Conservation (phyloP, 768 basidiomycete species). For the Serpula lacrymans region DNA sequence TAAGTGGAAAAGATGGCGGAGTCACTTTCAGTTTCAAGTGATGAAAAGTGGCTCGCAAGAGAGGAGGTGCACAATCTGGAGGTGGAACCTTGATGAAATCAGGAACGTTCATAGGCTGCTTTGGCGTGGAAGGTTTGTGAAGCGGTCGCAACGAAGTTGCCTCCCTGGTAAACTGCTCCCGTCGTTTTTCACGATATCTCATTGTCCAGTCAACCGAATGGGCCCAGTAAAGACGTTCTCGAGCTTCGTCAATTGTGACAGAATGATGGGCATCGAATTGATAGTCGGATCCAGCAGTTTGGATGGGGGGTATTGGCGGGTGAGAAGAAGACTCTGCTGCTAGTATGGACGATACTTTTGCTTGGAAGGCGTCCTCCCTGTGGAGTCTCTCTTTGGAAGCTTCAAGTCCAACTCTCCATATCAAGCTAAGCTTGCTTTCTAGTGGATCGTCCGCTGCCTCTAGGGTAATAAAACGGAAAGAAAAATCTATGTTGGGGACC, state of each 20-base stretch:
- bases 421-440: constrained; percentile 71
- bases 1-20: constrained; percentile 55
- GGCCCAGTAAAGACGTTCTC: constrained; percentile 59
- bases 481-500: constrained; percentile 60
- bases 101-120: constrained; percentile 31
- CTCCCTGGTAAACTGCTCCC: constrained; percentile 49
- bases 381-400: constrained; percentile 69
- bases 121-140: constrained; percentile 32
- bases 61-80: constrained; percentile 47
- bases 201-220: constrained; percentile 74
- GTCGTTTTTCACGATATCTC: constrained; percentile 44
- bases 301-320: constrained; percentile 15
- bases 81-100: constrained; percentile 42
- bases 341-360: constrained; percentile 69
- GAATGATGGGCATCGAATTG: constrained; percentile 63
- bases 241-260: constrained; percentile 69
- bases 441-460: constrained; percentile 86
- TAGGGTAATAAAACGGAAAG: constrained; percentile 57
- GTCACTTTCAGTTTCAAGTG: constrained; percentile 55
- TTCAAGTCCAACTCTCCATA: constrained; percentile 67
- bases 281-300: constrained; percentile 44
- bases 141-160: constrained; percentile 43
- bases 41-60: constrained; percentile 64
- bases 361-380: constrained; percentile 76
- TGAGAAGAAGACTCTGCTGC: constrained; percentile 36